A percentile compares a stretch with the other conserved stretches of the same genome.
phyloP scores from a whole-genome alignment of 2,329 filamentous ascomycete species.

The Escovopsis weberi region DNA sequence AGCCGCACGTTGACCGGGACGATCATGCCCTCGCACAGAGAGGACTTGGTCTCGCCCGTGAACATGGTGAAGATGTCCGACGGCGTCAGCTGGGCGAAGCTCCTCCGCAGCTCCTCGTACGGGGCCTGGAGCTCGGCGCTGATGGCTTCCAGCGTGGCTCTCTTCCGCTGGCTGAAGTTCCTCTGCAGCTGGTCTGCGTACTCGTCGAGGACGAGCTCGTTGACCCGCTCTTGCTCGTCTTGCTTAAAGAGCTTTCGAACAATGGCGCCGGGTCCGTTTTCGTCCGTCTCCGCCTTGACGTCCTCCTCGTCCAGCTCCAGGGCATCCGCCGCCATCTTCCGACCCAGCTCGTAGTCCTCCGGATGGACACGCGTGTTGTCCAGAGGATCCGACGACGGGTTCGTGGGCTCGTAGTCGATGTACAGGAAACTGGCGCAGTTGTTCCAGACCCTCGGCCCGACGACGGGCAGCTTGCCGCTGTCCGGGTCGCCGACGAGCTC shows the following conservation, averaged over 20 bases:
- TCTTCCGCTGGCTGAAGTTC: conserved; percentile 88
- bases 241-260: conserved; percentile 92
- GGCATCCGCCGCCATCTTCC: conserved; percentile 97
- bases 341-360: conserved; percentile 93
- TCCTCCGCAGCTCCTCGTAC: conserved; percentile 83
- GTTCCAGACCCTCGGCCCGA: conserved; percentile 84
- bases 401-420: conserved; percentile 74
- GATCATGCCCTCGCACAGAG: conserved; percentile 79
- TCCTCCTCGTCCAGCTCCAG: conserved; percentile 95
- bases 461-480: conserved; percentile 59
- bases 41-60: conserved; percentile 79
- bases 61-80: conserved; percentile 93
- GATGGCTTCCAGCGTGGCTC: conserved; percentile 90
- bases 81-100: conserved; percentile 53
- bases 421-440: conserved; percentile 95
- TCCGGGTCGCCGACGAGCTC: conserved; percentile 84
- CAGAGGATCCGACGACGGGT: conserved; percentile 73
- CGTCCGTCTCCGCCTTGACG: conserved; percentile 84
- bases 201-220: conserved; percentile 89
- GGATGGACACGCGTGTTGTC: conserved; percentile 96
- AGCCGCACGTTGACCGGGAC: conserved; percentile 78
- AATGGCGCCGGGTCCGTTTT: conserved; percentile 78
- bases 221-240: conserved; percentile 85
- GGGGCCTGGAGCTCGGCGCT: conserved; percentile 83
- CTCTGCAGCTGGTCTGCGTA: conserved; percentile 91